Evolutionary conservation across 768 basidiomycete genomes (phyloP).

Genomic region (Pleurotus pulmonarius): DNA sequence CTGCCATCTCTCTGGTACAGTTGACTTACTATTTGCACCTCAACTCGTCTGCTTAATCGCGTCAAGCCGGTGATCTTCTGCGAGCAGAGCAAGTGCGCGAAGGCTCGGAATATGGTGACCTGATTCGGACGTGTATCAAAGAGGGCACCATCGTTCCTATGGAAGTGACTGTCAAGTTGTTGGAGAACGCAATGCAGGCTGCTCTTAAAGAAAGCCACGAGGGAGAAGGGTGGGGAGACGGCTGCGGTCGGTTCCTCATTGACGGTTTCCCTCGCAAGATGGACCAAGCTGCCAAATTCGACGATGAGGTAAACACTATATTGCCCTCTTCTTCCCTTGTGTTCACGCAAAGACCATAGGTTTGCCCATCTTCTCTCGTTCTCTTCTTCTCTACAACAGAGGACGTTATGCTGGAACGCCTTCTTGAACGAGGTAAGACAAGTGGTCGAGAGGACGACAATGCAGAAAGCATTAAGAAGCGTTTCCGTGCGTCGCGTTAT

Average conservation of each 20-base stretch:
- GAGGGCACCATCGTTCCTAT: slow-evolving; percentile 95
- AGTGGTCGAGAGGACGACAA: slow-evolving; percentile 97
- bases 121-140: slow-evolving; percentile 85
- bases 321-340: neutral
- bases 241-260: slow-evolving; percentile 84
- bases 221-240: slow-evolving; percentile 62
- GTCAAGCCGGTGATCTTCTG: slow-evolving; percentile 90
- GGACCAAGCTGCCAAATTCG: slow-evolving; percentile 95
- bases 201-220: slow-evolving; percentile 42
- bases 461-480: slow-evolving; percentile 88
- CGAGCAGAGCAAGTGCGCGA: slow-evolving; percentile 90
- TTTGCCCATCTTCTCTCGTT: slow-evolving; percentile 76
- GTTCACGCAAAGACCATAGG: slow-evolving; percentile 36
- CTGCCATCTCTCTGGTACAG: slow-evolving; percentile 86
- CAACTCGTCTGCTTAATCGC: slow-evolving; percentile 8
- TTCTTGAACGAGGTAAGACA: slow-evolving; percentile 89
- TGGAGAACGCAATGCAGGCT: slow-evolving; percentile 86
- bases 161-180: slow-evolving; percentile 93
- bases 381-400: slow-evolving; percentile 88
- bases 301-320: slow-evolving; percentile 59
- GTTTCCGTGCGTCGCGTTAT: slow-evolving; percentile 66
- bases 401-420: slow-evolving; percentile 79
- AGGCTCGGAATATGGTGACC: slow-evolving; percentile 74
- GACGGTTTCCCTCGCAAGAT: slow-evolving; percentile 98
- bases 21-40: slow-evolving; percentile 3